Conservation (phyloP, 2,329 filamentous ascomycete species). For the Aspergillus pseudoglaucus region DNA sequence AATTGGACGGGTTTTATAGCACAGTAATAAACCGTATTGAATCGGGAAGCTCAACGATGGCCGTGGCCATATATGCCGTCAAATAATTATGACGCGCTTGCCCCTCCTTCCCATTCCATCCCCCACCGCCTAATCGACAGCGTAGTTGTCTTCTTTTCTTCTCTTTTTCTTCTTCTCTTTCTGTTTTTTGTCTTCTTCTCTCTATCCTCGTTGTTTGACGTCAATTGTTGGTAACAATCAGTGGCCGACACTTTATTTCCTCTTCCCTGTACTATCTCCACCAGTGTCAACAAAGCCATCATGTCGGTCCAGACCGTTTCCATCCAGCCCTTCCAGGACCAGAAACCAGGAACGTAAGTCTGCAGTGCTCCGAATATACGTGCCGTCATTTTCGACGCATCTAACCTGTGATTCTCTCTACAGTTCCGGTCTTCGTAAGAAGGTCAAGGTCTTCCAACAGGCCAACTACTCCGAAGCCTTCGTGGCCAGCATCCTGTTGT, state of each 20-base stretch:
- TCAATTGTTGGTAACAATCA: neutral
- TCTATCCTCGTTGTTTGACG: neutral
- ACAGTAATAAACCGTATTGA: no score
- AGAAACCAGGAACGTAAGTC: slow-evolving; percentile 98
- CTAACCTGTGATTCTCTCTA: slow-evolving; percentile 1
- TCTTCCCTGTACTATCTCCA: neutral
- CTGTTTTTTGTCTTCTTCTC: slow-evolving; percentile 7
- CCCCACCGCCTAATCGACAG: slow-evolving; percentile 9
- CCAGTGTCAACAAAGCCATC: slow-evolving; percentile 22
- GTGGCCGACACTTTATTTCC: neutral
- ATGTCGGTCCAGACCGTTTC: slow-evolving; percentile 77
- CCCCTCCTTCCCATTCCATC: slow-evolving; percentile 3
- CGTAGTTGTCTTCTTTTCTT: slow-evolving; percentile 2
- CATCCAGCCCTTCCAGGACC: slow-evolving; percentile 82
- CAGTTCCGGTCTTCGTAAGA: slow-evolving; percentile 96
- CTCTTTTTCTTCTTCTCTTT: slow-evolving; percentile 11
- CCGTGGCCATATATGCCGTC: neutral
- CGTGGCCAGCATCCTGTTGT: slow-evolving; percentile 85
- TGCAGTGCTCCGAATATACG: no score
- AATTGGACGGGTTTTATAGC: no score
- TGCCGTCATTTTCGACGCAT: slow-evolving; percentile 7
- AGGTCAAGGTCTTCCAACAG: slow-evolving; percentile 96
- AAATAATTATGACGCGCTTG: slow-evolving; percentile 3
- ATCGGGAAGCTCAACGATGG: neutral
- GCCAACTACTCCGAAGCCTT: slow-evolving; percentile 95